These are phyloP conservation scores for Paramyrothecium roridum DNA, from an alignment of 2,329 filamentous ascomycete species.

Conservation along the genomic window DNA sequence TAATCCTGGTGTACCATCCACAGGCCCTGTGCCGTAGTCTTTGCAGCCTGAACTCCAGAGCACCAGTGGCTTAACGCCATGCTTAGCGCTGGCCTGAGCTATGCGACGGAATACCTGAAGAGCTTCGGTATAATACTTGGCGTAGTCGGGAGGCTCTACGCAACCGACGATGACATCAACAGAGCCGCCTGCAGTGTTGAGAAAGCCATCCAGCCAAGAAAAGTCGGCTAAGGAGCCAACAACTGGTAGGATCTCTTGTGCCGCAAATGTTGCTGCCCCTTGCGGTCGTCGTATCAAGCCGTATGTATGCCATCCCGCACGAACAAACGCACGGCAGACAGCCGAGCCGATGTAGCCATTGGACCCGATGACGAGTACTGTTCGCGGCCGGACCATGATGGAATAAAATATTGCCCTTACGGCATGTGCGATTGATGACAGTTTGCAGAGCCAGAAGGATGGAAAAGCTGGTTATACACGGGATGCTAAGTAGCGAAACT, in stretches of 20 bases:
- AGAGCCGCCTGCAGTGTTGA: constrained; percentile 14
- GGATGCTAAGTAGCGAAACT: no score
- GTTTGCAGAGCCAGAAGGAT: no score
- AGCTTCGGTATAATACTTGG: constrained; percentile 33
- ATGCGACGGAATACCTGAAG: constrained; percentile 29
- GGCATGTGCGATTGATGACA: no score
- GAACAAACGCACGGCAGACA: constrained; percentile 40
- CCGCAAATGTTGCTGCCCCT: constrained; percentile 22
- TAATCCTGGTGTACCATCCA: constrained; percentile 31
- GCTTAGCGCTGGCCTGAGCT: constrained; percentile 24
- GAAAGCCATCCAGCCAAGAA: constrained; percentile 21
- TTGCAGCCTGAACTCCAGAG: constrained; percentile 47
- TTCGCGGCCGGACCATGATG: constrained; percentile 4
- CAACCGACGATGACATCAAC: constrained; percentile 41
- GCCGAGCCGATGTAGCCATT: constrained; percentile 46
- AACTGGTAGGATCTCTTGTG: constrained; percentile 36
- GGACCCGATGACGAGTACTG: constrained; percentile 43
- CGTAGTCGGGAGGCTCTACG: constrained; percentile 38
- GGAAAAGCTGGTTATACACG: no score
- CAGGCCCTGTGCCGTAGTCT: constrained; percentile 38
- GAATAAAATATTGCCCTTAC: no score
- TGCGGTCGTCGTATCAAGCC: constrained; percentile 37
- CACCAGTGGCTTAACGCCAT: constrained; percentile 35
- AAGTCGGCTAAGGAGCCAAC: constrained; percentile 33
- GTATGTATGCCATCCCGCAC: constrained; percentile 40